These are phyloP conservation scores for Populus tremula DNA, from an alignment of 345 rosid genomes.

Conservation along the genomic window DNA sequence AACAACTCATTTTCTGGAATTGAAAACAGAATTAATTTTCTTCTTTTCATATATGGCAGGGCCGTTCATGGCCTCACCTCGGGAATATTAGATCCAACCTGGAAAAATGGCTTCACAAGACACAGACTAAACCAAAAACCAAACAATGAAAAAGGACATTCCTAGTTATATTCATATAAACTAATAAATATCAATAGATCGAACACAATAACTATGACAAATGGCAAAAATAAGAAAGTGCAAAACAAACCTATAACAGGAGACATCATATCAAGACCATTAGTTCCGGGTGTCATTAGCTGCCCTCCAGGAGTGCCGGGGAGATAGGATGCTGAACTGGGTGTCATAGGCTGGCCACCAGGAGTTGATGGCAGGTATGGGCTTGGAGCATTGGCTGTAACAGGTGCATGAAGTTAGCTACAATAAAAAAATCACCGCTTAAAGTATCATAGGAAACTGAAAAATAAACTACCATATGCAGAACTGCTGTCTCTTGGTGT, in stretches of 20 bases:
- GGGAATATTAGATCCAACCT: background rate
- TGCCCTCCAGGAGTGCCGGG: slow-evolving; percentile 99
- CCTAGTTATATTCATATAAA: background rate
- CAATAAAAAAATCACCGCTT: background rate
- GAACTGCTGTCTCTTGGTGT: slow-evolving; percentile 83
- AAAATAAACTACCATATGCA: slow-evolving; percentile 51
- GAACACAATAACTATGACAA: background rate
- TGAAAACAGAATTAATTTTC: background rate
- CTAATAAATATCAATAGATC: background rate
- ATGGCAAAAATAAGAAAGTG: background rate
- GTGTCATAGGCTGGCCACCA: slow-evolving; percentile 90
- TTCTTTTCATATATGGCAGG: background rate
- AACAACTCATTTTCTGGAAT: background rate
- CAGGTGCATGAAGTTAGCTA: slow-evolving; percentile 12
- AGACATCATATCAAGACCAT: slow-evolving; percentile 85
- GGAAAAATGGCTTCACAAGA: background rate
- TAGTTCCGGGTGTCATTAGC: slow-evolving; percentile 96
- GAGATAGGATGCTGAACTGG: slow-evolving; percentile 66
- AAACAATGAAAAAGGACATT: background rate
- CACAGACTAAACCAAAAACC: background rate
- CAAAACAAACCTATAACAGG: slow-evolving; percentile 65
- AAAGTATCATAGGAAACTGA: background rate
- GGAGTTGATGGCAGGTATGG: slow-evolving; percentile 94
- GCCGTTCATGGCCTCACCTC: no score
- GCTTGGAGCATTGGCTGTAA: slow-evolving; percentile 87